Base-by-base conservation (phyloP, 2,329 filamentous ascomycete species). In the Zalaria sp. region DNA sequence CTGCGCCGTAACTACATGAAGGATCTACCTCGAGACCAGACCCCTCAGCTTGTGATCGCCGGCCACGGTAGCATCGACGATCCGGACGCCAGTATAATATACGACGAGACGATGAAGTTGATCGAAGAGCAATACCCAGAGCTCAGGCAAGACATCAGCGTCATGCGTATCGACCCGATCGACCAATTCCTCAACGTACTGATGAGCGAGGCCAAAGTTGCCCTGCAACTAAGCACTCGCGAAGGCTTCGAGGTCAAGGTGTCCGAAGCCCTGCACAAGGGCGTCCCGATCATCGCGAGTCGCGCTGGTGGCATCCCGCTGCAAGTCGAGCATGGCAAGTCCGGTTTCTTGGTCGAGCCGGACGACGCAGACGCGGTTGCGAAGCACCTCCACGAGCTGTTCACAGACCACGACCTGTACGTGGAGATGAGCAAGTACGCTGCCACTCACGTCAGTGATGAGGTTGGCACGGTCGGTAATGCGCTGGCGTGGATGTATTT, bases 191-290 rank as follows among this genome's bases (percentile, higher is more conserved):
- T 91, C 51, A 88, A 91, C 58, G 75, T 77, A 0, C 65, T 91
- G 35, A 71, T 91, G 46, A 77, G 79, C 32, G 79, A 81, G 39
- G 78, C 82, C 1, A 75, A 79, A 43, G 75, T 87, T 5, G 80
- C 80, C 1, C 71, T 91, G 5, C 84, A 91, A 59, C 74, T 91
- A 4, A 88, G 82, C 3, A 87, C 80, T 0, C 75, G 82, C 31
- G 84, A 91, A 56, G 83, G 84, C 0, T 91, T 91, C 51, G 84
- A 91, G 60, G 80, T 91, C 51, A 91, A 91, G 61, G 83, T 91
- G 4, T 86, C 81, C 0, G 85, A 91, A 60, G 83, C 82, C 1
- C 68, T 89, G 25, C 83, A 88, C 55, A 84, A 86, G 36, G 83
- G 83, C 9, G 75, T 81, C 2, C 84, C 84, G 1, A 73, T 87